A percentile compares a stretch with the other conserved stretches of the same genome.
These are phyloP conservation scores for Suillus alpinus DNA, from an alignment of 768 basidiomycete genomes.

Conservation along the genomic window DNA sequence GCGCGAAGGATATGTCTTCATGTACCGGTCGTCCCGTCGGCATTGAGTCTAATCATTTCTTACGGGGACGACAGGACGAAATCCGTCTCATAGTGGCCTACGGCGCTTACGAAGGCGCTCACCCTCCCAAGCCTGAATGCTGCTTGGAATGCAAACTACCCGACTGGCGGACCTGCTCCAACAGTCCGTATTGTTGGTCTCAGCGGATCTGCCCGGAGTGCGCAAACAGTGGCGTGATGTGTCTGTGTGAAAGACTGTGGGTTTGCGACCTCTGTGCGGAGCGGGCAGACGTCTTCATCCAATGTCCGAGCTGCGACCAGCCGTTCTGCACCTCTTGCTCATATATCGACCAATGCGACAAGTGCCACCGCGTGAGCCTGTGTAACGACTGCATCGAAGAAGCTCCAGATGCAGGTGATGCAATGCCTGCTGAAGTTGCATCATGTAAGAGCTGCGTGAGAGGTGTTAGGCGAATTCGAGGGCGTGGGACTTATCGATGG, in stretches of 20 bases:
- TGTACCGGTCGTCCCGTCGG: not conserved
- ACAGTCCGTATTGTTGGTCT: not conserved
- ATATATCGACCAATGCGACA: not conserved
- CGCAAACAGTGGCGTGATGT: not conserved
- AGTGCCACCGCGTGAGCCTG: not conserved
- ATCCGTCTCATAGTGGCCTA: not conserved
- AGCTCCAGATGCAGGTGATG: not conserved
- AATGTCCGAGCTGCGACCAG: not conserved
- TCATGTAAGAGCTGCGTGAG: not conserved
- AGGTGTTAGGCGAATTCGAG: not conserved
- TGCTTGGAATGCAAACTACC: not conserved
- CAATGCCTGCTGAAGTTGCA: too few relatives aligned
- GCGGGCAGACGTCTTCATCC: not conserved
- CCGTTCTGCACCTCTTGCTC: not conserved
- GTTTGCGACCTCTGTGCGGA: not conserved
- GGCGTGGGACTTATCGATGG: not conserved
- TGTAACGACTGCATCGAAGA: not conserved
- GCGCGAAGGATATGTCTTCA: not conserved
- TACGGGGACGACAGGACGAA: conserved; percentile 8
- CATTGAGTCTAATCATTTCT: not conserved
- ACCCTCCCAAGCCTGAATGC: not conserved
- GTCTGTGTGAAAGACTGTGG: not conserved
- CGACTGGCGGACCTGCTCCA: not conserved
- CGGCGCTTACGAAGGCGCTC: too few relatives aligned
- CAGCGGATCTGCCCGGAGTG: not conserved